Conservation (phyloP, 129 eudicot genomes). For the Helianthus annuus region HanXRQr2.0-SUNRISE NC_035435.2:171939180-171939679, state of each 20-base stretch:
- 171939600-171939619: constrained; percentile 12
- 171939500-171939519: constrained; percentile 7
- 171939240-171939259: too few species aligned
- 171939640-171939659: constrained; percentile 9
- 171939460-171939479: neutral
- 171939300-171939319: too few species aligned
- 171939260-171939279: too few species aligned
- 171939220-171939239: too few species aligned
- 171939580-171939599: constrained; percentile 23
- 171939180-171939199: too few species aligned
- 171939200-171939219: too few species aligned
- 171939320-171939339: too few species aligned
- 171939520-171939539: constrained; percentile 23
- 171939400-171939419: too few species aligned
- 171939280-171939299: neutral
- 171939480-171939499: neutral
- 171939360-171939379: too few species aligned
- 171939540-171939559: constrained; percentile 18
- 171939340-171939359: too few species aligned
- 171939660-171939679: neutral
- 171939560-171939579: constrained; percentile 8
- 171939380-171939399: too few species aligned
- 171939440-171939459: neutral
- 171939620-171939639: neutral
- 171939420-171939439: too few species aligned